These are phyloP conservation scores for Trichosporon coremiiforme DNA, from an alignment of 1,284 basidiomycete species.

Conservation along the genomic window DNA sequence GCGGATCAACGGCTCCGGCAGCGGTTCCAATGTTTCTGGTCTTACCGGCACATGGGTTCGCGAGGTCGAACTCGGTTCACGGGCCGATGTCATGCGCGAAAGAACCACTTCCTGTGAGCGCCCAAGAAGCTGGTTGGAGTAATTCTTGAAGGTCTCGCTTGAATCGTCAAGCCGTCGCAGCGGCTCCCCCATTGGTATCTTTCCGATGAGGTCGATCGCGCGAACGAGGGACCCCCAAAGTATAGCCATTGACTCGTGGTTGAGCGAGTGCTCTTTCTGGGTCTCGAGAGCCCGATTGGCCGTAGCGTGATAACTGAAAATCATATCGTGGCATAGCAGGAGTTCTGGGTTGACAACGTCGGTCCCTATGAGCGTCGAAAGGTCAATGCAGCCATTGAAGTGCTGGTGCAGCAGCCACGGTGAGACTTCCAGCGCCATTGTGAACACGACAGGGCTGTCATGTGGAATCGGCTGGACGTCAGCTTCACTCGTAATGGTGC, in stretches of 20 bases:
- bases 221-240: background rate
- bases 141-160: background rate
- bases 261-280: background rate
- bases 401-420: background rate
- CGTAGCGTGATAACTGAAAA: background rate
- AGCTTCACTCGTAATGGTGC: background rate
- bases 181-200: background rate
- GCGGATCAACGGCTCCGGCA: background rate
- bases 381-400: background rate
- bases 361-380: background rate
- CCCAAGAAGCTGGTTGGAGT: background rate
- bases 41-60: background rate
- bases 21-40: slow-evolving; percentile 8
- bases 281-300: background rate
- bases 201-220: background rate
- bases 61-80: background rate
- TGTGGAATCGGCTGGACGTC: background rate
- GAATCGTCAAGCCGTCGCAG: background rate
- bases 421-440: slow-evolving; percentile 11
- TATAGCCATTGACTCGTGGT: background rate
- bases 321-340: slow-evolving; percentile 15
- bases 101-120: background rate
- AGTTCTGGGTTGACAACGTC: background rate
- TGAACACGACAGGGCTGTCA: background rate
- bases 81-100: background rate